phyloP scores from a whole-genome alignment of 1,284 basidiomycete genomes.

The Xanthoconium separans region DNA sequence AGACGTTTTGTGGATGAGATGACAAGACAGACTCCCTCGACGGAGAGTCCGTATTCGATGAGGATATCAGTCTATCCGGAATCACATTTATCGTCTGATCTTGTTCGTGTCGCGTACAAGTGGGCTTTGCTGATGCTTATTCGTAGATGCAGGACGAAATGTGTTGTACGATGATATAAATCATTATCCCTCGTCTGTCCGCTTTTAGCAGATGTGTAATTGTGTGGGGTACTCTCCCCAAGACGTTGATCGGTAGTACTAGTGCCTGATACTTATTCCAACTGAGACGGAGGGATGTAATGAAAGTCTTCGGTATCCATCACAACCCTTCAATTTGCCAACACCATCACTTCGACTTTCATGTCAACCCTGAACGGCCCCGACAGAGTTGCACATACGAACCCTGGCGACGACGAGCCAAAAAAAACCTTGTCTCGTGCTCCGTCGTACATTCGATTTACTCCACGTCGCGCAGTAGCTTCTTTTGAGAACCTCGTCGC shows the following conservation, averaged over 20 bases:
- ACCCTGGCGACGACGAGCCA: background rate
- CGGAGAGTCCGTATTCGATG: constrained; percentile 61
- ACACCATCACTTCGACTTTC: background rate
- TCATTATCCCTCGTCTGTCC: no score
- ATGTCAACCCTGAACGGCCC: background rate
- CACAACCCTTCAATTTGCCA: no score
- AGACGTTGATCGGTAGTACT: constrained; percentile 1
- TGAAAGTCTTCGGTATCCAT: no score
- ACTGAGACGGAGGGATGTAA: background rate
- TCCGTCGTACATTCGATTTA: constrained; percentile 37
- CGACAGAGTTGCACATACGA: background rate
- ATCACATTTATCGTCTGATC: constrained; percentile 54
- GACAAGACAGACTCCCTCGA: constrained; percentile 88
- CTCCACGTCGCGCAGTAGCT: constrained; percentile 57
- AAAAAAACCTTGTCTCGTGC: constrained; percentile 15
- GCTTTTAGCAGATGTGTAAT: no score
- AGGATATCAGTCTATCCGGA: constrained; percentile 46
- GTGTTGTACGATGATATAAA: constrained; percentile 13
- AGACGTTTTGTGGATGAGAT: no score
- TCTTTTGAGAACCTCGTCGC: constrained; percentile 81
- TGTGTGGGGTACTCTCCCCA: background rate
- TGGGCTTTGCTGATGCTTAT: constrained; percentile 13
- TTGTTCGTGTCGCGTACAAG: background rate
- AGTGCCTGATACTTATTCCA: background rate
- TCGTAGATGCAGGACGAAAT: constrained; percentile 7